Evolutionary conservation across 306 rosid species (phyloP).

Genomic region (Potentilla sterilis): DNA sequence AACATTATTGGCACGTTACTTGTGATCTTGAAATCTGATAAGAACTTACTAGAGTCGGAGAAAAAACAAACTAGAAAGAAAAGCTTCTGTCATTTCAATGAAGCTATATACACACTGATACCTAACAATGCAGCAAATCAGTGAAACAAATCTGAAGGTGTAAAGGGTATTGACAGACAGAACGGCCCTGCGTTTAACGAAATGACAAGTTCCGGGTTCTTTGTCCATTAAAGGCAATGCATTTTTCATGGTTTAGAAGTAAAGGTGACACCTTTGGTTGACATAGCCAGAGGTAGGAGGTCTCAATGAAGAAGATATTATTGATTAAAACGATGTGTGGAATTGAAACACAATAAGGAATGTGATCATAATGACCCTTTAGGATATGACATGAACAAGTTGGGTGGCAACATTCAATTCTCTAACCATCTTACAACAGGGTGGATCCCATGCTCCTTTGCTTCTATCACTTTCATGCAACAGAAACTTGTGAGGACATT

Average conservation of each 20-base stretch:
- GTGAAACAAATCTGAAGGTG: neutral
- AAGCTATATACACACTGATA: neutral
- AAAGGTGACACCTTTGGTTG: neutral
- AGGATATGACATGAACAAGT: slow-evolving; percentile 23
- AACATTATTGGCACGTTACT: slow-evolving; percentile 14
- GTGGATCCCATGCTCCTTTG: slow-evolving; percentile 44
- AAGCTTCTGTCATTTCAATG: slow-evolving; percentile 1
- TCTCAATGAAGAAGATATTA: neutral
- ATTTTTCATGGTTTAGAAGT: neutral
- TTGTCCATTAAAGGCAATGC: neutral
- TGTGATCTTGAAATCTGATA: neutral
- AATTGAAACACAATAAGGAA: slow-evolving; percentile 15
- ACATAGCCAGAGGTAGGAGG: neutral
- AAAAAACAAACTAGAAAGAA: neutral
- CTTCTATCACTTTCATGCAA: slow-evolving; percentile 36
- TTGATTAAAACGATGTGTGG: neutral
- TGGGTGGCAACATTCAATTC: slow-evolving; percentile 48
- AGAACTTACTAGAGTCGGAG: neutral
- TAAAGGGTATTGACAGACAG: neutral
- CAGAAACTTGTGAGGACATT: slow-evolving; percentile 27
- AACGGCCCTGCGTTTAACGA: neutral
- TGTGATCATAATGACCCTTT: slow-evolving; percentile 20
- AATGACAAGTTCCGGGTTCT: neutral
- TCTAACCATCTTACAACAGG: slow-evolving; percentile 37
- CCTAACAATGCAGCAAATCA: neutral